Conservation (phyloP, 768 basidiomycete genomes). For the Lactifluus echinatus region DNA sequence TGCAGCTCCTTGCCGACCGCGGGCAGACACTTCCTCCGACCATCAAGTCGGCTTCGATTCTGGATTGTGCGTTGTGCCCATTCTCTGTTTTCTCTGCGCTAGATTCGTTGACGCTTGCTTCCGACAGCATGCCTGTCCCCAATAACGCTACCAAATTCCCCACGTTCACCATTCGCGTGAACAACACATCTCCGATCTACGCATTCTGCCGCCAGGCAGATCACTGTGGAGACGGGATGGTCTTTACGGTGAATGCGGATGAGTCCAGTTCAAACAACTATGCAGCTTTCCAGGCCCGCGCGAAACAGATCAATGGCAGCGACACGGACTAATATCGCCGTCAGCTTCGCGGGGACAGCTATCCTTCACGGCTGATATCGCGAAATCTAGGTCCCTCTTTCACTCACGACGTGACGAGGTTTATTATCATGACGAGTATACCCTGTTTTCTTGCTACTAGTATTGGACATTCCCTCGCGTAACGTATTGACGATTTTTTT, state of each 20-base stretch:
- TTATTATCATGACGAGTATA: no score
- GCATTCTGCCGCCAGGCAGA: conserved; percentile 41
- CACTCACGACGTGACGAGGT: no score
- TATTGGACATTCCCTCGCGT: no score
- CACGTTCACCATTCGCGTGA: conserved; percentile 43
- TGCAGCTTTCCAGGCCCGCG: no score
- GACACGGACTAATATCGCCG: no score
- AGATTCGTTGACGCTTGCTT: not conserved
- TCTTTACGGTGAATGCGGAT: conserved; percentile 47
- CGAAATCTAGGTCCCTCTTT: no score
- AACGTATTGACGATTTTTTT: no score
- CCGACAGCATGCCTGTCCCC: conserved; percentile 38
- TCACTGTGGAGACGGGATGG: conserved; percentile 54
- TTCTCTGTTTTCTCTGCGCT: no score
- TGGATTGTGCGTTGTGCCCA: conserved; percentile 32
- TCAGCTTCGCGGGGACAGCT: no score
- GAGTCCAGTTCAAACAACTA: conserved; percentile 25
- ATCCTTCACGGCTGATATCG: no score
- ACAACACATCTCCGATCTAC: conserved; percentile 51
- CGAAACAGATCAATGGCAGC: no score
- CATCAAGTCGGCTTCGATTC: conserved; percentile 34
- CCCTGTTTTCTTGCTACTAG: no score
- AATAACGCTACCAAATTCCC: conserved; percentile 39
- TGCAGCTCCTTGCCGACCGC: conserved; percentile 29
- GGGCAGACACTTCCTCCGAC: conserved; percentile 35